phyloP scores from a whole-genome alignment of 2,329 filamentous ascomycete species.

The Sarocladium oryzae region DNA sequence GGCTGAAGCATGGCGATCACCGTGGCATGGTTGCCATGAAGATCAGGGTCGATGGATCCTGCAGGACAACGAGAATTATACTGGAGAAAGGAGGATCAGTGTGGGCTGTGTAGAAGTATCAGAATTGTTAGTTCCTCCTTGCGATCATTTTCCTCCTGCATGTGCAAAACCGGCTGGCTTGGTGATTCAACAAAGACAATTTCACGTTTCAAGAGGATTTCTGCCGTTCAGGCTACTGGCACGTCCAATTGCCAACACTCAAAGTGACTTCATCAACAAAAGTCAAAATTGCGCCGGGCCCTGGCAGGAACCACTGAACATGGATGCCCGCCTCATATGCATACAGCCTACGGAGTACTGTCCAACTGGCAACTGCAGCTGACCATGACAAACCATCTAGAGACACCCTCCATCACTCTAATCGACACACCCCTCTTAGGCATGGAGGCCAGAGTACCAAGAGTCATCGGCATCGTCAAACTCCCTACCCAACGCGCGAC shows the following conservation, averaged over 20 bases:
- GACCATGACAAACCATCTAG: background rate
- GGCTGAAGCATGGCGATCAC: background rate
- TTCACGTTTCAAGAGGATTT: too few species aligned
- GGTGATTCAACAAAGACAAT: too few species aligned
- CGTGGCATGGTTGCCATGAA: background rate
- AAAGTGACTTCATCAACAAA: too few species aligned
- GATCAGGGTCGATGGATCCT: constrained; percentile 5
- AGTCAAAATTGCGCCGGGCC: too few species aligned
- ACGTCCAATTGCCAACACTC: too few species aligned
- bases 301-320: background rate
- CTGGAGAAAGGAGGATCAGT: constrained; percentile 5
- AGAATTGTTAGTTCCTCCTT: too few species aligned
- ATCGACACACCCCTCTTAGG: background rate
- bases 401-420: background rate
- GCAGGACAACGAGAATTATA: constrained; percentile 1
- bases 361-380: background rate
- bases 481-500: too few species aligned
- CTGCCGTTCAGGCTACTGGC: too few species aligned
- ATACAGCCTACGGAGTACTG: too few species aligned
- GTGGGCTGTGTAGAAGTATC: too few species aligned
- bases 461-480: background rate
- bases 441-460: background rate
- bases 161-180: too few species aligned
- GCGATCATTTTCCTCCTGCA: too few species aligned
- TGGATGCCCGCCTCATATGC: background rate